Conservation (phyloP, 1,284 basidiomycete species). For the Cryptococcus wingfieldii region DNA sequence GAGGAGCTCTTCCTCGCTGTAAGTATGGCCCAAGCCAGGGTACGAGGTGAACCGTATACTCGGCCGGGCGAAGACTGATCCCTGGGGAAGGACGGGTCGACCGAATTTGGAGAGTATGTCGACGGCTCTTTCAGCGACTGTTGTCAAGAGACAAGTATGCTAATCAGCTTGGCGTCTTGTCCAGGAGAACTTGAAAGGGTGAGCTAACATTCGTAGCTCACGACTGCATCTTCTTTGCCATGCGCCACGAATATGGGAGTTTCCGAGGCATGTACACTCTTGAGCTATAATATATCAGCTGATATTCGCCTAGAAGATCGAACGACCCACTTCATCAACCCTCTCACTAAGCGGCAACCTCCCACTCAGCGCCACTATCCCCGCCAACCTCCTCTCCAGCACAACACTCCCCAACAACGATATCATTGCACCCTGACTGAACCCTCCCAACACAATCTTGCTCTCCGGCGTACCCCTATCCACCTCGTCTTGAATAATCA, state of each 20-base stretch:
- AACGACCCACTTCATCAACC: constrained; percentile 58
- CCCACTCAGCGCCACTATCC: constrained; percentile 67
- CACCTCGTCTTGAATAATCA: constrained; percentile 69
- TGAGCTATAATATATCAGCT: constrained; percentile 11
- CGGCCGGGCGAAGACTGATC: constrained; percentile 38
- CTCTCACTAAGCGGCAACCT: constrained; percentile 68
- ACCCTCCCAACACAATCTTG: constrained; percentile 67
- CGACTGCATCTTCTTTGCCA: constrained; percentile 68
- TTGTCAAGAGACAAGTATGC: neutral
- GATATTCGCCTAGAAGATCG: neutral
- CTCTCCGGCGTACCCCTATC: constrained; percentile 59
- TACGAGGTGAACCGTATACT: constrained; percentile 50
- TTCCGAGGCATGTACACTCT: constrained; percentile 44
- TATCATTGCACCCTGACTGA: constrained; percentile 80
- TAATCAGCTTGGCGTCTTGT: neutral
- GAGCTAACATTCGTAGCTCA: constrained; percentile 52
- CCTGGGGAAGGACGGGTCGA: constrained; percentile 47
- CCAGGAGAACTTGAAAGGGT: neutral
- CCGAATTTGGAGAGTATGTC: constrained; percentile 58
- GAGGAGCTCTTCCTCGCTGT: constrained; percentile 59
- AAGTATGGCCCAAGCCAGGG: constrained; percentile 58
- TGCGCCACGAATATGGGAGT: constrained; percentile 83
- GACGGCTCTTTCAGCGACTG: constrained; percentile 54
- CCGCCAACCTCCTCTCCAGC: constrained; percentile 64
- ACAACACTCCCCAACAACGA: constrained; percentile 68